Evolutionary conservation across 2,329 filamentous ascomycete species (phyloP).

Genomic region (Claviceps sp.): DNA sequence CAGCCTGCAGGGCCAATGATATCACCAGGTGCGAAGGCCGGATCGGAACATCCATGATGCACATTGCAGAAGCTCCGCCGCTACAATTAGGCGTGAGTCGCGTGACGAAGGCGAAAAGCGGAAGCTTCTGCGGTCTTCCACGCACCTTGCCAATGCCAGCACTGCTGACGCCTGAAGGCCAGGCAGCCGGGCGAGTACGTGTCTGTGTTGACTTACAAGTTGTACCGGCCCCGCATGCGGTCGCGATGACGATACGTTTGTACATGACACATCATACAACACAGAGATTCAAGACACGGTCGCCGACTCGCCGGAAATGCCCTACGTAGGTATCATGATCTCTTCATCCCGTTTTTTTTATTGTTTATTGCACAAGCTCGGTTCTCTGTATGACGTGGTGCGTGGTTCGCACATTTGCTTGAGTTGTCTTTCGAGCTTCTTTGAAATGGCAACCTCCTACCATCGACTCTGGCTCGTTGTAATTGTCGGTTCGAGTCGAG

Average conservation of each 20-base stretch:
- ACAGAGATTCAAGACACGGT: neutral
- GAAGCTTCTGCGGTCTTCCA: conserved; percentile 5
- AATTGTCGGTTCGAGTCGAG: too few relatives aligned
- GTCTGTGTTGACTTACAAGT: neutral
- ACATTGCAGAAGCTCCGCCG: neutral
- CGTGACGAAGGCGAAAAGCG: conserved; percentile 5
- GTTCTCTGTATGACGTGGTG: too few relatives aligned
- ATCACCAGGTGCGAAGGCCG: conserved; percentile 13
- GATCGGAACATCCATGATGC: conserved; percentile 25
- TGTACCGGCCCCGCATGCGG: neutral
- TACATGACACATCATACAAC: too few relatives aligned
- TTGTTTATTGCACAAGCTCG: too few relatives aligned
- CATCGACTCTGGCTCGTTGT: too few relatives aligned
- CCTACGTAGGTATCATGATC: too few relatives aligned
- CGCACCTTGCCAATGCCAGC: too few relatives aligned
- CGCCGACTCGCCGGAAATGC: neutral
- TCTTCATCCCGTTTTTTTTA: too few relatives aligned
- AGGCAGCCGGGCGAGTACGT: conserved; percentile 6
- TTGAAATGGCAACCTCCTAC: neutral
- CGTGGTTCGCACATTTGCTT: too few relatives aligned
- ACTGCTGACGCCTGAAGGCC: too few relatives aligned
- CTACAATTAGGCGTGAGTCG: neutral
- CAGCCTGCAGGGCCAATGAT: conserved; percentile 19
- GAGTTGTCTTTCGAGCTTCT: neutral
- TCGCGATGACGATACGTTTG: neutral